phyloP scores from a whole-genome alignment of 768 basidiomycete species.

The Boletus bicolor region DNA sequence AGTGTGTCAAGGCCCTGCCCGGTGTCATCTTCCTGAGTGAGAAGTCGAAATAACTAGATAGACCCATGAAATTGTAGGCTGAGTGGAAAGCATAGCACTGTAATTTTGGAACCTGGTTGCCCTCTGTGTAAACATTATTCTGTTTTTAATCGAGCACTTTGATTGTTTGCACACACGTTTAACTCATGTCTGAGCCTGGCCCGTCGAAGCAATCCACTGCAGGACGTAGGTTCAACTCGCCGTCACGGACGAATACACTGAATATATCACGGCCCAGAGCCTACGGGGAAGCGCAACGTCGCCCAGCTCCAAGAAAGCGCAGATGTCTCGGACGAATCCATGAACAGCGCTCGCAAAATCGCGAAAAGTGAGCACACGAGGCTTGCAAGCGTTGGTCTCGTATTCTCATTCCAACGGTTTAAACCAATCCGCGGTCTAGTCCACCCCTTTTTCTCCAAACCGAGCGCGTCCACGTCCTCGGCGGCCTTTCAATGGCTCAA shows the following conservation, averaged over 20 bases:
- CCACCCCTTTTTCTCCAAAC: slow-evolving; percentile 42
- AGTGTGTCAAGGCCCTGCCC: slow-evolving; percentile 61
- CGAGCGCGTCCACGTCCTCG: slow-evolving; percentile 4
- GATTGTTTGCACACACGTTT: background rate
- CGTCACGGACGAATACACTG: background rate
- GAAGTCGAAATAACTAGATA: slow-evolving; percentile 42
- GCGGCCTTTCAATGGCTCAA: slow-evolving; percentile 32
- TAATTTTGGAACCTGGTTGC: slow-evolving; percentile 9
- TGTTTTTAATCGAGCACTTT: slow-evolving; percentile 14
- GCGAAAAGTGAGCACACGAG: slow-evolving; percentile 23
- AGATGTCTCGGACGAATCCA: slow-evolving; percentile 16
- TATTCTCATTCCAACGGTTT: background rate
- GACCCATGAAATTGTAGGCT: slow-evolving; percentile 9
- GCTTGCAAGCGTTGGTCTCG: background rate
- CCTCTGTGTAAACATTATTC: slow-evolving; percentile 14
- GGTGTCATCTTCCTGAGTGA: slow-evolving; percentile 90
- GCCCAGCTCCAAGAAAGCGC: slow-evolving; percentile 12
- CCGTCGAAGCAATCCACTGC: slow-evolving; percentile 1
- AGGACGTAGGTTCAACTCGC: slow-evolving; percentile 13
- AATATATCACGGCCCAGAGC: slow-evolving; percentile 1
- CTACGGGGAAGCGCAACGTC: slow-evolving; percentile 17
- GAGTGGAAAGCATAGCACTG: slow-evolving; percentile 2
- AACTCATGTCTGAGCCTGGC: slow-evolving; percentile 15
- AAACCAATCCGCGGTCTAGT: slow-evolving; percentile 22
- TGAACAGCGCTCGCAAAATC: slow-evolving; percentile 19